Conservation (phyloP, 2,329 filamentous ascomycete species). For the Sclerotinia spermophila region DNA sequence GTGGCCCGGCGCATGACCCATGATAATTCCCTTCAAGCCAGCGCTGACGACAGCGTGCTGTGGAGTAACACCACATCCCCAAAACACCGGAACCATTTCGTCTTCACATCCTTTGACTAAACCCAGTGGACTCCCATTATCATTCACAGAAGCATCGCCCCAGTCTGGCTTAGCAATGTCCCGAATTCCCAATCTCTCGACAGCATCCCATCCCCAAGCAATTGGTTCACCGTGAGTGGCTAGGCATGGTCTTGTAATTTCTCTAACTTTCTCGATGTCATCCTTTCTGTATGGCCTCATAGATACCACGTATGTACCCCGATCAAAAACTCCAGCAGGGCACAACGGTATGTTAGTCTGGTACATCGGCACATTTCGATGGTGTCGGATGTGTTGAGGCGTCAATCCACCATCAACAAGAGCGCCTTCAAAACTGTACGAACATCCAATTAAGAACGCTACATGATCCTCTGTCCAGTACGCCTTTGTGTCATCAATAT, state of each 20-base stretch:
- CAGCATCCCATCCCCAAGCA: conserved; percentile 60
- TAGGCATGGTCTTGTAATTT: conserved; percentile 52
- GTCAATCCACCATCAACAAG: conserved; percentile 48
- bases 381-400: conserved; percentile 46
- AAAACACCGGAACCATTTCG: conserved; percentile 53
- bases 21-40: conserved; percentile 50
- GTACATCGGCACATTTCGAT: conserved; percentile 59
- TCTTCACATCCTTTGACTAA: conserved; percentile 30
- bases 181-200: conserved; percentile 49
- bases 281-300: conserved; percentile 55
- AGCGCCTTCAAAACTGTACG: conserved; percentile 59
- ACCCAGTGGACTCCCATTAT: conserved; percentile 32
- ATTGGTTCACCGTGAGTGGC: conserved; percentile 62
- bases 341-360: conserved; percentile 53
- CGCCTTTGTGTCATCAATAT: conserved; percentile 43
- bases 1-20: conserved; percentile 59
- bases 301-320: conserved; percentile 55
- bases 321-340: conserved; percentile 55
- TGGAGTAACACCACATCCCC: conserved; percentile 65
- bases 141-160: conserved; percentile 47
- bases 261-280: conserved; percentile 51
- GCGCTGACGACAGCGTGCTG: conserved; percentile 60
- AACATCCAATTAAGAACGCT: conserved; percentile 61
- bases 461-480: conserved; percentile 58
- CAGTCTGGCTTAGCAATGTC: conserved; percentile 53